Evolutionary conservation across 2,329 filamentous ascomycete species (phyloP).

Genomic region (Fusarium sp.): DNA sequence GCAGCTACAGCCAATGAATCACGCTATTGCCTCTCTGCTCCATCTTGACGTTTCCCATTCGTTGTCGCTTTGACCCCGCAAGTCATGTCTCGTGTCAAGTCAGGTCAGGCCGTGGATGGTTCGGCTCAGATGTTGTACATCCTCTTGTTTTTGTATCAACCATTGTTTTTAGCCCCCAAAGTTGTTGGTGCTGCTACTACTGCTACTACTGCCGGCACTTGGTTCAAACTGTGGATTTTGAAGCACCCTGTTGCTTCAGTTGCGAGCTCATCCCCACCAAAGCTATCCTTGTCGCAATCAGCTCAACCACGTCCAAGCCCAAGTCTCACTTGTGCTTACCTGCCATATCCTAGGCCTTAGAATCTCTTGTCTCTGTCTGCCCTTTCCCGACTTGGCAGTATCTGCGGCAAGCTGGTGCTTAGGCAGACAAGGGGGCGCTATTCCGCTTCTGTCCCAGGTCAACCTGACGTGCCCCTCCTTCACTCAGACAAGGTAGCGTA

Average conservation of each 20-base stretch:
- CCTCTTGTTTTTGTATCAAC: background rate
- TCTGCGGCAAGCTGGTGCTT: background rate
- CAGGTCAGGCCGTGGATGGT: background rate
- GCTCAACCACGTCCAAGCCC: background rate
- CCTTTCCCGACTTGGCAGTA: background rate
- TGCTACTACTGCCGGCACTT: background rate
- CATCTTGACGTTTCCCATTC: background rate
- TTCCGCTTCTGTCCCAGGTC: background rate
- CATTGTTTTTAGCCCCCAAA: background rate
- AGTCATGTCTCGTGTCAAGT: background rate
- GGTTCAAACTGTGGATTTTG: background rate
- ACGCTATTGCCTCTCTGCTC: background rate
- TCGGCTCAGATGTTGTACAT: background rate
- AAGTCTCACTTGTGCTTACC: background rate
- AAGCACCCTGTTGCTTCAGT: background rate
- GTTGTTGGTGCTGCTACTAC: background rate
- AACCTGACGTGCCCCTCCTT: background rate
- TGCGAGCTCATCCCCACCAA: background rate
- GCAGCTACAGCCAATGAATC: background rate
- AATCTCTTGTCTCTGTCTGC: background rate
- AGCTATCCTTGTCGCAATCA: background rate
- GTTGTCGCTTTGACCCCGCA: background rate
- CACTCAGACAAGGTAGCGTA: background rate
- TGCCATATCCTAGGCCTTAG: background rate
- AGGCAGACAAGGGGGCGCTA: background rate